Evolutionary conservation across 495 filamentous ascomycete species (phyloP).

Genomic region (Jackrogersella multiformis): DNA sequence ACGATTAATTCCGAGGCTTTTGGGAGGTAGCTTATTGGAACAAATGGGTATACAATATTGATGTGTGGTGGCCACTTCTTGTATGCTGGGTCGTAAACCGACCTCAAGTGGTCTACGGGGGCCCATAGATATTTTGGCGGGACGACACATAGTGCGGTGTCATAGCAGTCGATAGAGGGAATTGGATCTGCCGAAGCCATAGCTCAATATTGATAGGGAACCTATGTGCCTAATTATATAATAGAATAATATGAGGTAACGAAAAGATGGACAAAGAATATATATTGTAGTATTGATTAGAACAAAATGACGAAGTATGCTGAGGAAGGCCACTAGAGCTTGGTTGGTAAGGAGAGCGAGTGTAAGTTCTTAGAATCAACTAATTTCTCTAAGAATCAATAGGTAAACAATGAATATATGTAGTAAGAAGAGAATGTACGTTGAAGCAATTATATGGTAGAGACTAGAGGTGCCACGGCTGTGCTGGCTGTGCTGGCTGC

Average conservation of each 20-base stretch:
- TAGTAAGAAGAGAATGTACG: neutral
- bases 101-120: slow-evolving; percentile 58
- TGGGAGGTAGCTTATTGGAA: slow-evolving; percentile 49
- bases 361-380: neutral
- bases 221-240: neutral
- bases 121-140: slow-evolving; percentile 55
- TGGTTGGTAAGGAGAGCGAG: no score
- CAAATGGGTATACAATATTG: slow-evolving; percentile 69
- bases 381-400: neutral
- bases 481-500: no score
- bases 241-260: neutral
- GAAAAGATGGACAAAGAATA: neutral
- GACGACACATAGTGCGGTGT: slow-evolving; percentile 62
- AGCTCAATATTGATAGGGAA: neutral
- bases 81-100: slow-evolving; percentile 64
- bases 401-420: neutral
- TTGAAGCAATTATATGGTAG: neutral
- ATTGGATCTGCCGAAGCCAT: slow-evolving; percentile 31
- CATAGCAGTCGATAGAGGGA: slow-evolving; percentile 48
- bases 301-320: neutral
- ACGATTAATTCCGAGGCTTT: slow-evolving; percentile 29
- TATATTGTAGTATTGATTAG: neutral
- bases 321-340: neutral
- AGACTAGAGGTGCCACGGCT: no score
- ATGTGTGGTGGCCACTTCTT: slow-evolving; percentile 68